phyloP scores from a whole-genome alignment of 78 protist species.

The Bodo saltans region DNA sequence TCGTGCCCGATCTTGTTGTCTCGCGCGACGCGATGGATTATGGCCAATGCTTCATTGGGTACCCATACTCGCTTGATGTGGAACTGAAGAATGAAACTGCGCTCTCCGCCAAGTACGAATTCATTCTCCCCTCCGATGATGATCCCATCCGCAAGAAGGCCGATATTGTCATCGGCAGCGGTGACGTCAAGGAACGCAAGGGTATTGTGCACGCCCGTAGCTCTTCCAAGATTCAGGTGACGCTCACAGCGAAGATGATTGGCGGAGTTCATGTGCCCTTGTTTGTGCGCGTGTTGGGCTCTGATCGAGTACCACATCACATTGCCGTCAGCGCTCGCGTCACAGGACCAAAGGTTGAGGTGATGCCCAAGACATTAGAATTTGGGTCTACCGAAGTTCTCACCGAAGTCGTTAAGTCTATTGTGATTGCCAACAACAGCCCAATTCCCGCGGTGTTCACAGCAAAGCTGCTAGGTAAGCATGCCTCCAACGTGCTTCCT shows the following conservation, averaged over 20 bases:
- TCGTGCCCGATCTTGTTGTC: constrained; percentile 44
- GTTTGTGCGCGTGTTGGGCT: constrained; percentile 26
- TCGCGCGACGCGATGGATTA: constrained; percentile 21
- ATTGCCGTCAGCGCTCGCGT: background rate
- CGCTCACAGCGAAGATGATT: constrained; percentile 15
- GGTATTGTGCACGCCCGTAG: constrained; percentile 19
- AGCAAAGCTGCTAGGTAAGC: background rate
- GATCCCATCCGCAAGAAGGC: constrained; percentile 24
- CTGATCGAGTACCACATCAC: background rate
- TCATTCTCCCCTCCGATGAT: constrained; percentile 9
- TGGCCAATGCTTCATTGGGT: constrained; percentile 44
- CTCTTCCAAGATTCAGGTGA: background rate
- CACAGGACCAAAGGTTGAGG: constrained; percentile 39
- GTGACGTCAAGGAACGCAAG: background rate
- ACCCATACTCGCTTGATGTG: constrained; percentile 40
- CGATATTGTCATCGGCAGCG: background rate
- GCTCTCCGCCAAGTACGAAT: constrained; percentile 57
- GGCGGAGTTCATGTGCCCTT: constrained; percentile 34
- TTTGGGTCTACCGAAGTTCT: constrained; percentile 44
- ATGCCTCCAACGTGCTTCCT: background rate
- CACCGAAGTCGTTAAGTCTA: background rate
- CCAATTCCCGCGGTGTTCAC: constrained; percentile 47
- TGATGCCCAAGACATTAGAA: background rate
- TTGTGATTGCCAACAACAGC: constrained; percentile 42
- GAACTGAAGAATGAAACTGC: constrained; percentile 38